These are phyloP conservation scores for Fusarium brachygibbosum DNA, from an alignment of 2,329 filamentous ascomycete genomes.

Conservation along the genomic window DNA sequence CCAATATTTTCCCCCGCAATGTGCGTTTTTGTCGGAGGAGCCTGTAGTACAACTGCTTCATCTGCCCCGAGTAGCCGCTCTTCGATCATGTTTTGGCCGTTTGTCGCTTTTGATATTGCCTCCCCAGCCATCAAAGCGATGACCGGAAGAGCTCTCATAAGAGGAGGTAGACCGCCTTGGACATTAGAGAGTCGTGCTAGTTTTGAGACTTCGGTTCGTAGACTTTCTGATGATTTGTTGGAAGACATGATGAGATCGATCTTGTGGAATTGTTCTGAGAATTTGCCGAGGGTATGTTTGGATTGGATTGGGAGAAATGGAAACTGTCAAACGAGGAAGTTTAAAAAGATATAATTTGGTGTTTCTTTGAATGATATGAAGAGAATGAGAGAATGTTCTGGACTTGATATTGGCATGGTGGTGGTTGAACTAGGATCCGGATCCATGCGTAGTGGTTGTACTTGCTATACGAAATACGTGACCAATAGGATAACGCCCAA, in stretches of 20 bases:
- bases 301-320: not conserved
- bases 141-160: slow-evolving; percentile 38
- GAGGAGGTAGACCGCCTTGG: slow-evolving; percentile 34
- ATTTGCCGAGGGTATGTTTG: no score
- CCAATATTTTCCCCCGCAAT: not conserved
- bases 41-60: slow-evolving; percentile 17
- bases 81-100: slow-evolving; percentile 30
- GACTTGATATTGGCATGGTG: not conserved
- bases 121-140: slow-evolving; percentile 38
- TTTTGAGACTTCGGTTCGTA: slow-evolving; percentile 35
- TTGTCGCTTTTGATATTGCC: slow-evolving; percentile 32
- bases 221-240: slow-evolving; percentile 11
- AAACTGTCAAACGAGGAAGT: no score
- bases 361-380: no score
- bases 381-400: not conserved
- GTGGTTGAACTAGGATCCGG: not conserved
- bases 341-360: no score
- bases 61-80: slow-evolving; percentile 33
- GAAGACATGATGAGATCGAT: slow-evolving; percentile 1
- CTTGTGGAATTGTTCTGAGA: not conserved
- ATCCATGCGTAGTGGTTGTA: not conserved
- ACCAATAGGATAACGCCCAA: slow-evolving; percentile 2
- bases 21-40: not conserved
- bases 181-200: slow-evolving; percentile 39
- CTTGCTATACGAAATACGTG: slow-evolving; percentile 16